A percentile compares a stretch with the other conserved stretches of the same genome.
These are phyloP conservation scores for Bolboschoenoplectus hybrid DNA, from an alignment of 202 grass and related monocot genomes.

Conservation along the genomic window DNA sequence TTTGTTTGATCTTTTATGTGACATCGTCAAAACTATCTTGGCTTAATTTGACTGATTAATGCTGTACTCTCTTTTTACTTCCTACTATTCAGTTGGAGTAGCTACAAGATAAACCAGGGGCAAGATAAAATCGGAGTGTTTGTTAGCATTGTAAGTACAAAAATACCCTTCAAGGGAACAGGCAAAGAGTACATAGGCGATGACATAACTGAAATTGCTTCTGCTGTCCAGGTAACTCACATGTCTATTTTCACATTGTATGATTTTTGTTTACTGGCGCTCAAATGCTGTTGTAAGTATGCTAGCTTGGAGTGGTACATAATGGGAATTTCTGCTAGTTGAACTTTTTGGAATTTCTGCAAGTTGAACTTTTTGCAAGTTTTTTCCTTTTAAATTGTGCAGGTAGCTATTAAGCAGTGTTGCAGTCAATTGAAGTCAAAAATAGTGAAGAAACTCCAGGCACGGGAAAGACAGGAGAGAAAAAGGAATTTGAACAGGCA, in stretches of 20 bases:
- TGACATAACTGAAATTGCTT: conserved; percentile 92
- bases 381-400: conserved; percentile 29
- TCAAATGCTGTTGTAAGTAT: background rate
- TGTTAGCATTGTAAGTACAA: conserved; percentile 97
- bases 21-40: conserved; percentile 5
- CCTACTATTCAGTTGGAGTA: conserved; percentile 68
- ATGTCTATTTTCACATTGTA: background rate
- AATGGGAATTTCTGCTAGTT: background rate
- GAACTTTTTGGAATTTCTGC: background rate
- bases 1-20: conserved; percentile 26
- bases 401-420: conserved; percentile 86
- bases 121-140: conserved; percentile 96
- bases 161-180: conserved; percentile 98
- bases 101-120: conserved; percentile 90
- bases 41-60: conserved; percentile 3
- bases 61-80: conserved; percentile 14
- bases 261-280: background rate
- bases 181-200: conserved; percentile 97
- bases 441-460: conserved; percentile 92
- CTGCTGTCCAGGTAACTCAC: conserved; percentile 75
- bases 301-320: background rate
- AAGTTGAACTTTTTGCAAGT: background rate
- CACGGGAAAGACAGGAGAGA: conserved; percentile 86
- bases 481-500: conserved; percentile 93
- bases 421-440: conserved; percentile 94